Evolutionary conservation across 257 asterid genomes (phyloP).

Genomic region (Rehmannia glutinosa): DNA sequence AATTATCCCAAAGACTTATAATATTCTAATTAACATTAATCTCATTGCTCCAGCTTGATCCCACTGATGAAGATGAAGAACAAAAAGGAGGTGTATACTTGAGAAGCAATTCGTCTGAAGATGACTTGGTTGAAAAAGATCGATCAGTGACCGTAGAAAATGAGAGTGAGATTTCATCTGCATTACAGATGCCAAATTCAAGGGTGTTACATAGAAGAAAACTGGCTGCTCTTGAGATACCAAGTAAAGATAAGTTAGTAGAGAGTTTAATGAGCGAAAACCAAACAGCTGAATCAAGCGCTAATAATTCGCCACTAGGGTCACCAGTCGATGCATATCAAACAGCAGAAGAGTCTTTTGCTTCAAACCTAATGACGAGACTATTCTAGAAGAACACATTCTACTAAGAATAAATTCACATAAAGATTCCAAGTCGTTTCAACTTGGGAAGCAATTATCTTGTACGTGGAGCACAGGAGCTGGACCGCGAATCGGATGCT

Average conservation of each 20-base stretch:
- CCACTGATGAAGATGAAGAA: slow-evolving; percentile 33
- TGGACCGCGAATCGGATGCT: not conserved
- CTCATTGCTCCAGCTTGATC: slow-evolving; percentile 21
- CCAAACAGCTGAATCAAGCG: slow-evolving; percentile 10
- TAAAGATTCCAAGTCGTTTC: slow-evolving; percentile 33
- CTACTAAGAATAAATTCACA: slow-evolving; percentile 30
- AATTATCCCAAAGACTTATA: no score
- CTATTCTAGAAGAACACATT: slow-evolving; percentile 23
- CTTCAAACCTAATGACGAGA: slow-evolving; percentile 8
- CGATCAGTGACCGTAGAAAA: slow-evolving; percentile 16
- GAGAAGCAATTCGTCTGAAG: slow-evolving; percentile 38
- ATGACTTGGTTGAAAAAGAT: slow-evolving; percentile 18
- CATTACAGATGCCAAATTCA: not conserved
- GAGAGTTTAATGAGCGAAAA: slow-evolving; percentile 20
- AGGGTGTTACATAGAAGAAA: slow-evolving; percentile 12
- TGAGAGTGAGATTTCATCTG: no score
- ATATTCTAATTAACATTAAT: not conserved
- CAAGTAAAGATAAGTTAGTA: slow-evolving; percentile 22
- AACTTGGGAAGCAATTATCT: slow-evolving; percentile 32
- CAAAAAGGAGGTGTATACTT: slow-evolving; percentile 25
- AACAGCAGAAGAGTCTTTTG: not conserved
- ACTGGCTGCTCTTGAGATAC: slow-evolving; percentile 31
- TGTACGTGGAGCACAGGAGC: not conserved
- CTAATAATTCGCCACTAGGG: no score
- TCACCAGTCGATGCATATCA: slow-evolving; percentile 18